A percentile compares a stretch with the other conserved stretches of the same genome.
phyloP scores from a whole-genome alignment of 495 filamentous ascomycete genomes.

The Copromyces sp. region DNA sequence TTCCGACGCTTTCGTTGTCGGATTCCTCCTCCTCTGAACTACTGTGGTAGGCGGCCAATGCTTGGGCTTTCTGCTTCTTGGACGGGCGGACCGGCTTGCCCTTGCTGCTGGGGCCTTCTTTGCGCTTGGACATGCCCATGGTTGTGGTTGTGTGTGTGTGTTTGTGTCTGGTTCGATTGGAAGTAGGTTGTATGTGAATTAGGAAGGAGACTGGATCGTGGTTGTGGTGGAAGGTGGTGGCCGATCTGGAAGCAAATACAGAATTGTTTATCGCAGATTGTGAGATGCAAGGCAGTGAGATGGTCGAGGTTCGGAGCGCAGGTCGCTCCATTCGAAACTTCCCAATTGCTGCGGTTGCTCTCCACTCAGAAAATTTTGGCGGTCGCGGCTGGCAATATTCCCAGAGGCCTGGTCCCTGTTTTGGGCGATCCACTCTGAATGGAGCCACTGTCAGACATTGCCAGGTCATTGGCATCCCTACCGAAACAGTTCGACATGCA shows the following conservation, averaged over 20 bases:
- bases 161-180: neutral
- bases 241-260: neutral
- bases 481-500: neutral
- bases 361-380: conserved; percentile 28
- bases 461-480: neutral
- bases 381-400: conserved; percentile 15
- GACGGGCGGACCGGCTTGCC: conserved; percentile 34
- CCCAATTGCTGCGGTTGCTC: neutral
- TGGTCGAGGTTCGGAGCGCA: neutral
- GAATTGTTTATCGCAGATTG: neutral
- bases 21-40: conserved; percentile 39
- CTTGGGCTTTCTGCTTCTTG: conserved; percentile 57
- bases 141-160: conserved; percentile 22
- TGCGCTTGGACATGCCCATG: conserved; percentile 23
- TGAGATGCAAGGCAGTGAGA: neutral
- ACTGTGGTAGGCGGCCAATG: conserved; percentile 60
- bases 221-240: conserved; percentile 2
- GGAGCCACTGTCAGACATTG: neutral
- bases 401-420: neutral
- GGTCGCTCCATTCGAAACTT: conserved; percentile 2
- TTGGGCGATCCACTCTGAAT: rapidly evolving
- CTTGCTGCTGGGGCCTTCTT: conserved; percentile 46
- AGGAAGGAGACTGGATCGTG: neutral
- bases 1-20: conserved; percentile 6
- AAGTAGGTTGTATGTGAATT: neutral